Evolutionary conservation across 2,329 filamentous ascomycete genomes (phyloP).

Genomic region (Trichoderma asperellum): DNA sequence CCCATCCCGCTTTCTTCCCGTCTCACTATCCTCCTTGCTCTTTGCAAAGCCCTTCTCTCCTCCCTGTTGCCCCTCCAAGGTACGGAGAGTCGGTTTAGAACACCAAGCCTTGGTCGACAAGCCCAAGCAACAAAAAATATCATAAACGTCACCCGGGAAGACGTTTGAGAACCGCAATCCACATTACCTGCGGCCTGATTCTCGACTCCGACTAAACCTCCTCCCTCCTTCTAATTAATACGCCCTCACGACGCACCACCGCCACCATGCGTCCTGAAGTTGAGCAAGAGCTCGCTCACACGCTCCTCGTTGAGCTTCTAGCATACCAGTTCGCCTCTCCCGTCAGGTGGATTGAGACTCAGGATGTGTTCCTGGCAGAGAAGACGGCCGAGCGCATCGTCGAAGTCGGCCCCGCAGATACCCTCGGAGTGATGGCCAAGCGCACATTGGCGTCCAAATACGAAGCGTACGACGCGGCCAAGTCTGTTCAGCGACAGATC

Average conservation of each 20-base stretch:
- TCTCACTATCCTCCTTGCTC: not conserved
- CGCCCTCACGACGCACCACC: conserved; percentile 33
- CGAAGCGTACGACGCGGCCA: conserved; percentile 96
- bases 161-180: conserved; percentile 11
- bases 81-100: conserved; percentile 30
- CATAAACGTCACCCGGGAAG: conserved; percentile 1
- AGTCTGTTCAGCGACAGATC: conserved; percentile 94
- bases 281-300: conserved; percentile 98
- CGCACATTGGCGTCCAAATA: conserved; percentile 95
- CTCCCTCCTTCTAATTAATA: conserved; percentile 17
- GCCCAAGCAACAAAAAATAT: conserved; percentile 14
- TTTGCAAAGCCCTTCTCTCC: conserved; percentile 10
- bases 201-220: conserved; percentile 3
- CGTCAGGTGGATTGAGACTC: conserved; percentile 99
- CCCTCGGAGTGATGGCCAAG: conserved; percentile 96
- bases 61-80: conserved; percentile 32
- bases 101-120: conserved; percentile 18
- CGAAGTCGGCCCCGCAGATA: conserved; percentile 95
- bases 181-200: conserved; percentile 18
- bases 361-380: conserved; percentile 98
- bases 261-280: conserved; percentile 91
- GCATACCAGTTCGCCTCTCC: conserved; percentile 99
- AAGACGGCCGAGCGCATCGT: conserved; percentile 96
- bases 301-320: conserved; percentile 95
- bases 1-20: conserved; percentile 27